phyloP scores from a whole-genome alignment of 768 basidiomycete genomes.

The Lanmaoa rubissima region DNA sequence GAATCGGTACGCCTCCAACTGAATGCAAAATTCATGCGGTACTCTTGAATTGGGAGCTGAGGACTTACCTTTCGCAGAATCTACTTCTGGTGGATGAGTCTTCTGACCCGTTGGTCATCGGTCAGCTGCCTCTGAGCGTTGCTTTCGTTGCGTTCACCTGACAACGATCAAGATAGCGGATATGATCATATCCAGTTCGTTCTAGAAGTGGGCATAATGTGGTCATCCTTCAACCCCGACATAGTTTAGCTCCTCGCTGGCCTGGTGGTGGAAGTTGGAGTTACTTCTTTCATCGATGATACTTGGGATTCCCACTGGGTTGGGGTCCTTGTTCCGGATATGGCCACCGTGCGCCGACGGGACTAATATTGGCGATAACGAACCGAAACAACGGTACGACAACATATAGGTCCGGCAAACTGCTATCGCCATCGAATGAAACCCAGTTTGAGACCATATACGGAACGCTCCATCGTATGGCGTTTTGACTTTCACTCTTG shows the following conservation, averaged over 20 bases:
- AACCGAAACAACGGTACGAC: conserved; percentile 24
- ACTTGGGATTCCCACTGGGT: conserved; percentile 2
- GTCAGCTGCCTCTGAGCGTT: neutral
- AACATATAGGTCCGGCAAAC: conserved; percentile 15
- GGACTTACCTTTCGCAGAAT: neutral
- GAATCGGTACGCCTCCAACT: neutral
- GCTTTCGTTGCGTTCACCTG: conserved; percentile 12
- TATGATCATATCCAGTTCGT: conserved; percentile 1
- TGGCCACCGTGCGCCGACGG: conserved; percentile 7
- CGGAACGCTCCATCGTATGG: conserved; percentile 6
- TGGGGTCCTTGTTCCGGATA: conserved; percentile 18
- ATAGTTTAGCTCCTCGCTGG: neutral
- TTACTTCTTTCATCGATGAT: conserved; percentile 7
- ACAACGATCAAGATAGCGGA: conserved; percentile 20
- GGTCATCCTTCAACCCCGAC: neutral
- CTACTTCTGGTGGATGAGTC: neutral
- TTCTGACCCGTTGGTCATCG: conserved; percentile 3
- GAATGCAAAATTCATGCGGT: neutral
- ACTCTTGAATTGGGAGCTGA: neutral
- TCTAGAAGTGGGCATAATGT: conserved; percentile 3
- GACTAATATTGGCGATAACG: conserved; percentile 11
- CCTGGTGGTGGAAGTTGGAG: neutral
- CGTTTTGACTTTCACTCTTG: neutral
- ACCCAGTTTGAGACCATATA: conserved; percentile 3
- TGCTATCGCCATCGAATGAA: conserved; percentile 11